Percentiles rank a stretch among this genome's conserved stretches.
phyloP scores from a whole-genome alignment of 352 stramenopile species.

The Pythium angustatum region DNA sequence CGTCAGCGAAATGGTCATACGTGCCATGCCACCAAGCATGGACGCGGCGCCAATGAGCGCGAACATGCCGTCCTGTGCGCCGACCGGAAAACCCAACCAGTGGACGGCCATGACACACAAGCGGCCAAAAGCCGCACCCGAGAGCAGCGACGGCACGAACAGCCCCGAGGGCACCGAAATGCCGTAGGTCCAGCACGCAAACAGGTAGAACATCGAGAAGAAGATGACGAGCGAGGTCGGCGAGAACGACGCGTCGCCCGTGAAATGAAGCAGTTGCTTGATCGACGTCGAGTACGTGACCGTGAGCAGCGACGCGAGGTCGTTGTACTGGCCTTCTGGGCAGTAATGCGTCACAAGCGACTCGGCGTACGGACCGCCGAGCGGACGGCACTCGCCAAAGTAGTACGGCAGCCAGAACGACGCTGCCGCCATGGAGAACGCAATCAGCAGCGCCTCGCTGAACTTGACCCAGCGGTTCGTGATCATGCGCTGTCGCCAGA shows the following conservation, averaged over 20 bases:
- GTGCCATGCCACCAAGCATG: conserved; percentile 95
- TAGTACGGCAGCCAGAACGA: conserved; percentile 83
- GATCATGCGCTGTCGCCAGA: conserved; percentile 67
- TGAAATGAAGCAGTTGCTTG: conserved; percentile 98
- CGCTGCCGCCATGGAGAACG: conserved; percentile 55
- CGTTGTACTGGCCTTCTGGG: conserved; percentile 95
- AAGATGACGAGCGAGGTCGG: conserved; percentile 94
- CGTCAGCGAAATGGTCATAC: conserved; percentile 98
- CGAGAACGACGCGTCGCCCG: conserved; percentile 88
- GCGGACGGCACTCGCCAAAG: conserved; percentile 63
- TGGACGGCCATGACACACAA: conserved; percentile 73
- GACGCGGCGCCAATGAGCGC: conserved; percentile 95
- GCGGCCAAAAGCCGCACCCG: conserved; percentile 94
- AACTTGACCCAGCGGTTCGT: conserved; percentile 71
- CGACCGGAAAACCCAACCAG: conserved; percentile 60
- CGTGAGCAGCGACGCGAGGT: conserved; percentile 96
- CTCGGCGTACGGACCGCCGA: conserved; percentile 61
- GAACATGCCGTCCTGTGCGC: conserved; percentile 92
- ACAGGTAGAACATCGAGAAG: conserved; percentile 93
- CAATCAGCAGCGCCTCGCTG: conserved; percentile 63
- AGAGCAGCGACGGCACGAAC: conserved; percentile 96
- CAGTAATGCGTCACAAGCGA: conserved; percentile 94
- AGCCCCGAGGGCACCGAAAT: conserved; percentile 96
- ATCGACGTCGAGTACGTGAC: conserved; percentile 94
- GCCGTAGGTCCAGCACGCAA: conserved; percentile 95